Evolutionary conservation across 116 monocot genomes (phyloP).

Genomic region (Papilionanthe hybrid): DNA sequence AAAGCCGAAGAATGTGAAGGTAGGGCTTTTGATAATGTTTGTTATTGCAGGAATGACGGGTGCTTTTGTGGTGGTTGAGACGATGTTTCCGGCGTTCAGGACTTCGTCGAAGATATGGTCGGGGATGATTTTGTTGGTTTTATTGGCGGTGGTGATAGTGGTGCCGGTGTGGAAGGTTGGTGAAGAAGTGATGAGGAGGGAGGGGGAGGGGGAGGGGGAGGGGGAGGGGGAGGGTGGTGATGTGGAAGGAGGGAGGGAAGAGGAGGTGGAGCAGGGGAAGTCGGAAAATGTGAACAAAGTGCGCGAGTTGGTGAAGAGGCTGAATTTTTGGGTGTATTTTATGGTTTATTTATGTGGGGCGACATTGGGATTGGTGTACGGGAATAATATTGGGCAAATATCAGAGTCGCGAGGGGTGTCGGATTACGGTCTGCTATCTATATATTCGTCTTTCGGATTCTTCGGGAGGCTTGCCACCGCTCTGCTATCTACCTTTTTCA

Average conservation of each 20-base stretch:
- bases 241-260: neutral
- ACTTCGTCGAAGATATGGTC: neutral
- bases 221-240: no score
- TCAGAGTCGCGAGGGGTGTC: conserved; percentile 10
- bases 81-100: neutral
- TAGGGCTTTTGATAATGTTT: conserved; percentile 7
- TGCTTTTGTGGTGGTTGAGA: conserved; percentile 12
- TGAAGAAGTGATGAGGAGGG: neutral
- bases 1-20: neutral
- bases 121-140: neutral
- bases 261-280: neutral
- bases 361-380: conserved; percentile 14
- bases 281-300: neutral
- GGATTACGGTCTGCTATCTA: conserved; percentile 6
- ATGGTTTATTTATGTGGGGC: conserved; percentile 19
- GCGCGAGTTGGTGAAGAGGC: neutral
- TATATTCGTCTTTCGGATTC: conserved; percentile 21
- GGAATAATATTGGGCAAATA: conserved; percentile 21
- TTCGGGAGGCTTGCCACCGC: conserved; percentile 3
- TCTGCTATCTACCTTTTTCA: conserved; percentile 5
- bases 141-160: neutral
- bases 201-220: neutral
- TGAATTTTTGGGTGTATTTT: conserved; percentile 20
- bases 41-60: conserved; percentile 2
- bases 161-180: neutral